Evolutionary conservation across 2,329 filamentous ascomycete species (phyloP).

Genomic region (Thelonectria olida): DNA sequence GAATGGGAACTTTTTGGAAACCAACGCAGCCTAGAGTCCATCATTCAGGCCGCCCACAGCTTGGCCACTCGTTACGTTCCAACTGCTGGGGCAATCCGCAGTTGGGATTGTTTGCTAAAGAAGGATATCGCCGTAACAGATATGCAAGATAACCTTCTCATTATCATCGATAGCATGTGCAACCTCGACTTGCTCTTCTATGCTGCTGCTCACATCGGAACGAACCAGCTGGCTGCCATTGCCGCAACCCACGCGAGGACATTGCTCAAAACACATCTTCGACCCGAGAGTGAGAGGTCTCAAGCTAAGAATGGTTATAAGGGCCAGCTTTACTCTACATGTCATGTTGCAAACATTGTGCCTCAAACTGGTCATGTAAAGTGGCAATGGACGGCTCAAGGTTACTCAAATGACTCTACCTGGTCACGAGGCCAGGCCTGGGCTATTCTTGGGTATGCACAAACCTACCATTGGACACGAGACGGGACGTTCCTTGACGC

Average conservation of each 20-base stretch:
- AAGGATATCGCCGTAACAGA: slow-evolving; percentile 44
- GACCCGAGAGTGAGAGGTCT: slow-evolving; percentile 40
- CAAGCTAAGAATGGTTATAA: slow-evolving; percentile 15
- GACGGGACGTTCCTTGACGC: slow-evolving; percentile 54
- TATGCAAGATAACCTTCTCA: slow-evolving; percentile 46
- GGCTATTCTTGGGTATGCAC: slow-evolving; percentile 61
- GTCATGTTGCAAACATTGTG: slow-evolving; percentile 60
- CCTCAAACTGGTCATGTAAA: slow-evolving; percentile 61
- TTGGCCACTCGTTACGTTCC: slow-evolving; percentile 54
- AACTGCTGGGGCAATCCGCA: slow-evolving; percentile 56
- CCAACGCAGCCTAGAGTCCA: no score
- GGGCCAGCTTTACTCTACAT: slow-evolving; percentile 45
- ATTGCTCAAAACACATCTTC: slow-evolving; percentile 52
- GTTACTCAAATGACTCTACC: slow-evolving; percentile 55
- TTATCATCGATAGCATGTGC: slow-evolving; percentile 55
- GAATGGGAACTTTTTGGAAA: no score
- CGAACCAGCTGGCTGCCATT: slow-evolving; percentile 40
- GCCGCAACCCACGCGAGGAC: slow-evolving; percentile 54
- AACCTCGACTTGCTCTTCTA: slow-evolving; percentile 51
- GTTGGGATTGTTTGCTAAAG: slow-evolving; percentile 54
- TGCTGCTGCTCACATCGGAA: slow-evolving; percentile 43
- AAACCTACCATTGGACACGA: slow-evolving; percentile 59
- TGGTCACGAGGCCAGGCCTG: slow-evolving; percentile 64
- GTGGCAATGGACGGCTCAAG: no score
- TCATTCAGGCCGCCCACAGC: slow-evolving; percentile 56